Conservation (phyloP, 2,329 filamentous ascomycete genomes). For the Neophaeococcomyces mojaviensis region DNA sequence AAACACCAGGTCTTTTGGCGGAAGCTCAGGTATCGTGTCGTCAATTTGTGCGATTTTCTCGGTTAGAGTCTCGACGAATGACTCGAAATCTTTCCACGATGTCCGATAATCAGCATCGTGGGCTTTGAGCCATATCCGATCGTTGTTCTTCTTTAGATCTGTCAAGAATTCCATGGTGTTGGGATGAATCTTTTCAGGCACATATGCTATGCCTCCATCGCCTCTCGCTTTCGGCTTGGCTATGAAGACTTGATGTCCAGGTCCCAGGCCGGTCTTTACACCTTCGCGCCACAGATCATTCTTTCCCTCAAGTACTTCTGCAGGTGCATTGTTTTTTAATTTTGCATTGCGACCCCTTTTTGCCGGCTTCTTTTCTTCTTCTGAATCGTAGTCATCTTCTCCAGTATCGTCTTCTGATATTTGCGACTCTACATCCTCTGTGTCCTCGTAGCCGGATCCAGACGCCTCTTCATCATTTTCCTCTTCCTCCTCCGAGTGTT, state of each 20-base stretch:
- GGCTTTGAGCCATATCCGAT: constrained; percentile 60
- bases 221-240: constrained; percentile 56
- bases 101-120: constrained; percentile 73
- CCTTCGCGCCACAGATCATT: constrained; percentile 49
- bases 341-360: constrained; percentile 9
- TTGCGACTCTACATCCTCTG: constrained; percentile 27
- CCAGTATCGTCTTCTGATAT: constrained; percentile 25
- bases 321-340: constrained; percentile 20
- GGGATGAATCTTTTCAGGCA: constrained; percentile 52
- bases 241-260: constrained; percentile 55
- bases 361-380: constrained; percentile 22
- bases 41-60: constrained; percentile 64
- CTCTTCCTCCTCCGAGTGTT: constrained; percentile 23
- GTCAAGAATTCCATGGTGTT: constrained; percentile 56
- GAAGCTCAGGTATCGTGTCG: constrained; percentile 76
- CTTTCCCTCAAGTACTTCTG: constrained; percentile 30
- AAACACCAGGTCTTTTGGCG: constrained; percentile 77
- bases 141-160: constrained; percentile 54
- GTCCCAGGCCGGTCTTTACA: constrained; percentile 48
- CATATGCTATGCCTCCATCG: constrained; percentile 51
- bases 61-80: constrained; percentile 66
- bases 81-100: constrained; percentile 72
- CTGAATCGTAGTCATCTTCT: constrained; percentile 25
- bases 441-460: constrained; percentile 37
- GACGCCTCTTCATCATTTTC: constrained; percentile 24